Evolutionary conservation across 495 filamentous ascomycete genomes (phyloP).

Genomic region (Xylaria cubensis): DNA sequence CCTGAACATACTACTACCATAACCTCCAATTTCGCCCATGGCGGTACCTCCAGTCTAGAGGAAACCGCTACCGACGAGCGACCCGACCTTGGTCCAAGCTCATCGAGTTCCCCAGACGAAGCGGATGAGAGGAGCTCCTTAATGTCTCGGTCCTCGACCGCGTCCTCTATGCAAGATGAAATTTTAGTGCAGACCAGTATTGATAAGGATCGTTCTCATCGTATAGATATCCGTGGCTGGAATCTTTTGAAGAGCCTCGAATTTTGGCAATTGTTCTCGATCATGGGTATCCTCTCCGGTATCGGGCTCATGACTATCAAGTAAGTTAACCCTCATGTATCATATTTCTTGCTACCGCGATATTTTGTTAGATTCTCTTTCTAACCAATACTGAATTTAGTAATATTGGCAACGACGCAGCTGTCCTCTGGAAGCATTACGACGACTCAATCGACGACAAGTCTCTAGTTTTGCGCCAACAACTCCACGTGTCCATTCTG

Average conservation of each 20-base stretch:
- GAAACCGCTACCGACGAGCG: slow-evolving; percentile 25
- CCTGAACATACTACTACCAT: slow-evolving; percentile 36
- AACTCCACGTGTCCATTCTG: slow-evolving; percentile 91
- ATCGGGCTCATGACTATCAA: slow-evolving; percentile 99
- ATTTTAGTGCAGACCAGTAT: slow-evolving; percentile 59
- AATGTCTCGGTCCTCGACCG: slow-evolving; percentile 59
- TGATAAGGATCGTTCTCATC: slow-evolving; percentile 65
- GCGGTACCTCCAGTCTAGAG: slow-evolving; percentile 26
- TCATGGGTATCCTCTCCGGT: slow-evolving; percentile 88
- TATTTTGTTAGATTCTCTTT: not conserved
- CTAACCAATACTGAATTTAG: slow-evolving; percentile 57
- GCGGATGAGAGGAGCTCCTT: slow-evolving; percentile 84
- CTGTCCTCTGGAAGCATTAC: slow-evolving; percentile 78
- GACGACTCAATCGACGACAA: slow-evolving; percentile 73
- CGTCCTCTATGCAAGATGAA: slow-evolving; percentile 54
- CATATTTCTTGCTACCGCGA: not conserved
- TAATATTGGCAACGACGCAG: slow-evolving; percentile 94
- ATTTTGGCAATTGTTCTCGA: slow-evolving; percentile 88
- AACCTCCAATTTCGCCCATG: slow-evolving; percentile 23
- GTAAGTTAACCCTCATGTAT: slow-evolving; percentile 55
- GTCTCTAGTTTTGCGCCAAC: slow-evolving; percentile 83
- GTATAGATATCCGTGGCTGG: slow-evolving; percentile 89
- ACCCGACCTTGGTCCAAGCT: slow-evolving; percentile 35
- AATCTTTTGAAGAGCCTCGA: slow-evolving; percentile 75
- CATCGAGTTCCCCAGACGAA: slow-evolving; percentile 41